phyloP scores from a whole-genome alignment of 2,329 filamentous ascomycete species.

The Cercospora sp. region DNA sequence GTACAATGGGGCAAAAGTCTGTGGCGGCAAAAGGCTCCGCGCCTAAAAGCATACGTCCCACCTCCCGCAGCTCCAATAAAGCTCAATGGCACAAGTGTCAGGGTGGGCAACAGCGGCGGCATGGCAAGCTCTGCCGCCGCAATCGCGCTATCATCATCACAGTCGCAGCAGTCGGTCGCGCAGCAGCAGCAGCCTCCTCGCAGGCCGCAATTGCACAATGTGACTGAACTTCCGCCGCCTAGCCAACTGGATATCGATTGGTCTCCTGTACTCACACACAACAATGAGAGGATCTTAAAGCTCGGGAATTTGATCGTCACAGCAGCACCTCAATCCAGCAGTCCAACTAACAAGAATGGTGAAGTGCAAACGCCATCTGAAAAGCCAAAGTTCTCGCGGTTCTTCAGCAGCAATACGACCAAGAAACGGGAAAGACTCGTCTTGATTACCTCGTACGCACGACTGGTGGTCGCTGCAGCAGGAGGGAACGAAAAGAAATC shows the following conservation, averaged over 20 bases:
- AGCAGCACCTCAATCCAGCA: conserved; percentile 73
- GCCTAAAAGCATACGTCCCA: conserved; percentile 79
- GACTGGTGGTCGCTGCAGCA: conserved; percentile 84
- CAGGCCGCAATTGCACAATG: conserved; percentile 72
- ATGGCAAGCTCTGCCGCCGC: conserved; percentile 28
- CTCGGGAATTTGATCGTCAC: conserved; percentile 87
- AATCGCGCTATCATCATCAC: conserved; percentile 14
- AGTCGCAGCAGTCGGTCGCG: conserved; percentile 6
- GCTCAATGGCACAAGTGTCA: conserved; percentile 32
- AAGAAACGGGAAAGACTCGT: conserved; percentile 93
- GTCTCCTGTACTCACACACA: conserved; percentile 88
- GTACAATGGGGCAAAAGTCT: conserved; percentile 78
- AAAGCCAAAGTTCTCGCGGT: conserved; percentile 80
- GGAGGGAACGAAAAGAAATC: conserved; percentile 95
- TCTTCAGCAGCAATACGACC: conserved; percentile 85
- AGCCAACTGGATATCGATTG: conserved; percentile 97
- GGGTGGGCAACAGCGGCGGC: conserved; percentile 28
- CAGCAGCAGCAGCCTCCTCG: conserved; percentile 16
- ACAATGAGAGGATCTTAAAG: conserved; percentile 92
- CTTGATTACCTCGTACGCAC: conserved; percentile 88
- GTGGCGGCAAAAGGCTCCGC: conserved; percentile 87
- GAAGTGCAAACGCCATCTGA: conserved; percentile 59
- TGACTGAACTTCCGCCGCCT: conserved; percentile 94
- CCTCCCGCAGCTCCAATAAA: conserved; percentile 46
- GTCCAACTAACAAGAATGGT: conserved; percentile 68